Percentiles rank a stretch among this genome's conserved stretches.
These are phyloP conservation scores for Zygosaccharomyces pseudorouxii DNA, from an alignment of 805 yeast species.

Conservation along the genomic window DNA sequence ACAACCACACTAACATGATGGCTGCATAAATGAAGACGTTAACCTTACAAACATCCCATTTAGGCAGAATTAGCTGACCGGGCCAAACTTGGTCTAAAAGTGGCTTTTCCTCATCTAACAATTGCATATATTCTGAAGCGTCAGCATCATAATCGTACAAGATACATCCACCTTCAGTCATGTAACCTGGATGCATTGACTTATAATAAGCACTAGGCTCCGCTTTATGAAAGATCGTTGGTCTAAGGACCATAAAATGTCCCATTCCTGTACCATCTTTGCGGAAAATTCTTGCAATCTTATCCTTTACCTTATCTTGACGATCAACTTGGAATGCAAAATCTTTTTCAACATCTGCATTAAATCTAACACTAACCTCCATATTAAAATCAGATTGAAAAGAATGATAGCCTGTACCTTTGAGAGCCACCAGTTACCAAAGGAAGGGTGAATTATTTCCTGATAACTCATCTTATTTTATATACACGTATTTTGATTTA, in stretches of 20 bases:
- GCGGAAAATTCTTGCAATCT: conserved; percentile 51
- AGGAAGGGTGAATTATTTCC: neutral
- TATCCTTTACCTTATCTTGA: conserved; percentile 52
- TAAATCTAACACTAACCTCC: conserved; percentile 67
- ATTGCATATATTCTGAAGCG: conserved; percentile 41
- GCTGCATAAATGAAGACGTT: conserved; percentile 15
- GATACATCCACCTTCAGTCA: conserved; percentile 79
- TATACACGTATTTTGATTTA: conserved; percentile 6
- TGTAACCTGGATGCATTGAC: conserved; percentile 57
- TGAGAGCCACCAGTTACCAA: neutral
- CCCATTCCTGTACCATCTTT: conserved; percentile 35
- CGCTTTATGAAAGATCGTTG: conserved; percentile 65
- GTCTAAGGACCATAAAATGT: conserved; percentile 68
- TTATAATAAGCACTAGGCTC: conserved; percentile 60
- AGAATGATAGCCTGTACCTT: neutral
- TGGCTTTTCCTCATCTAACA: conserved; percentile 47
- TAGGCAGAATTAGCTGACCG: conserved; percentile 66
- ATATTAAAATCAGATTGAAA: conserved; percentile 11
- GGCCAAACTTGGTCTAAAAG: conserved; percentile 71
- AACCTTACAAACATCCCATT: conserved; percentile 27
- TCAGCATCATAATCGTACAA: conserved; percentile 61
- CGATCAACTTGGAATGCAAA: conserved; percentile 76
- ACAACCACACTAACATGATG: conserved; percentile 65
- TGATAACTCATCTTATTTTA: neutral
- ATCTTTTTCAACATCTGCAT: conserved; percentile 80